Evolutionary conservation across 805 yeast genomes (phyloP).

Genomic region (Lachancea waltii): DNA sequence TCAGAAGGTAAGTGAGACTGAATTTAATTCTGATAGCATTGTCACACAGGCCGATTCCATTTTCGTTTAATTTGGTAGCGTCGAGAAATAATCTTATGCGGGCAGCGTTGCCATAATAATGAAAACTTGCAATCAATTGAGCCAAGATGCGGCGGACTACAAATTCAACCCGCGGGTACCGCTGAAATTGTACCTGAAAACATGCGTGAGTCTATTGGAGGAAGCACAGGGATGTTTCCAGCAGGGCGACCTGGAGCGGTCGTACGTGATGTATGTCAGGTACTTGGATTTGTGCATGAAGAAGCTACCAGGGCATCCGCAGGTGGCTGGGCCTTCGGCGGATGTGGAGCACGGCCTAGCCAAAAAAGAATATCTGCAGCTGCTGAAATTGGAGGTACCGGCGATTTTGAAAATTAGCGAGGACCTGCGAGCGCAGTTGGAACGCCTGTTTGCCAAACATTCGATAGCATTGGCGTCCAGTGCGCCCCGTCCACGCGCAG

Average conservation of each 20-base stretch:
- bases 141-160: constrained; percentile 45
- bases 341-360: constrained; percentile 10
- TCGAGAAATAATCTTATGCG: neutral
- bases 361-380: constrained; percentile 22
- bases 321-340: constrained; percentile 5
- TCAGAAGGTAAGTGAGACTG: neutral
- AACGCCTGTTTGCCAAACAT: constrained; percentile 17
- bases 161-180: constrained; percentile 47
- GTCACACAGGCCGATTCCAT: neutral
- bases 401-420: constrained; percentile 27
- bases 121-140: constrained; percentile 17
- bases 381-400: constrained; percentile 30
- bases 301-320: constrained; percentile 28
- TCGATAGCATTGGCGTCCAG: constrained; percentile 25
- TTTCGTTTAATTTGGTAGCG: neutral
- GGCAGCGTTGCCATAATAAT: neutral
- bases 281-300: constrained; percentile 44
- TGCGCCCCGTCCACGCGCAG: constrained; percentile 18
- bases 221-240: constrained; percentile 35
- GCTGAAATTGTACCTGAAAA: constrained; percentile 48
- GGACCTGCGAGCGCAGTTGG: constrained; percentile 23
- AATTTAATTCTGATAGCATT: neutral
- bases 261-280: constrained; percentile 51
- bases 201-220: constrained; percentile 41
- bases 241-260: constrained; percentile 40